These are phyloP conservation scores for Vanrija sp. DNA, from an alignment of 1,284 basidiomycete species.

Conservation along the genomic window DNA sequence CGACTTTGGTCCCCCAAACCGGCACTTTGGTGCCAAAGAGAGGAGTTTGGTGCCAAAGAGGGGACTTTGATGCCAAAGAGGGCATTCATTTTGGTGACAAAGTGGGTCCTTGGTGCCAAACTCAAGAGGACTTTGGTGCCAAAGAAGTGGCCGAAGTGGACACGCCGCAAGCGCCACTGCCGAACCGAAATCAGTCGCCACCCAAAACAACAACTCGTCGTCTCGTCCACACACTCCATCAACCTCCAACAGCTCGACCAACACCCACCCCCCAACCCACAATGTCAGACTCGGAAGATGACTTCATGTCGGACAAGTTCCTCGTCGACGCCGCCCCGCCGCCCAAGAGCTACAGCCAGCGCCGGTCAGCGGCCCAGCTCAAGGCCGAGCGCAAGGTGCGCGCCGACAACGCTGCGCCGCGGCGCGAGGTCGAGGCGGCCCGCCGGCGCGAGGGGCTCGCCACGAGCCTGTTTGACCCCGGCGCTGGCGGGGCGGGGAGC, in stretches of 20 bases:
- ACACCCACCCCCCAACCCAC: background rate
- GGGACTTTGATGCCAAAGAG: too few relatives aligned
- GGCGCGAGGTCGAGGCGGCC: constrained; percentile 29
- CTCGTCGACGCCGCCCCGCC: constrained; percentile 27
- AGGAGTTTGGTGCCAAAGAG: too few relatives aligned
- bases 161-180: too few relatives aligned
- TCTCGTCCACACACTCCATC: too few relatives aligned
- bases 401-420: constrained; percentile 28
- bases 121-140: too few relatives aligned
- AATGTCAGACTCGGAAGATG: constrained; percentile 49
- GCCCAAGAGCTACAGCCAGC: constrained; percentile 31
- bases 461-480: constrained; percentile 33
- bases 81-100: too few relatives aligned
- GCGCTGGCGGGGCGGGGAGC: background rate
- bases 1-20: too few relatives aligned
- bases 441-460: constrained; percentile 36
- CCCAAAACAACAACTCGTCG: too few relatives aligned
- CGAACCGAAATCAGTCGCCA: too few relatives aligned
- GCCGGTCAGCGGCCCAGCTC: constrained; percentile 21
- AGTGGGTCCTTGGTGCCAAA: too few relatives aligned
- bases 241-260: background rate
- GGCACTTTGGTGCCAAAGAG: too few relatives aligned
- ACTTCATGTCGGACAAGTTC: constrained; percentile 51
- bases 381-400: constrained; percentile 28
- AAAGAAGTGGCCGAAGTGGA: too few relatives aligned